Base-by-base conservation (phyloP, 2,329 filamentous ascomycete species). In the Zymoseptoria tritici region DNA sequence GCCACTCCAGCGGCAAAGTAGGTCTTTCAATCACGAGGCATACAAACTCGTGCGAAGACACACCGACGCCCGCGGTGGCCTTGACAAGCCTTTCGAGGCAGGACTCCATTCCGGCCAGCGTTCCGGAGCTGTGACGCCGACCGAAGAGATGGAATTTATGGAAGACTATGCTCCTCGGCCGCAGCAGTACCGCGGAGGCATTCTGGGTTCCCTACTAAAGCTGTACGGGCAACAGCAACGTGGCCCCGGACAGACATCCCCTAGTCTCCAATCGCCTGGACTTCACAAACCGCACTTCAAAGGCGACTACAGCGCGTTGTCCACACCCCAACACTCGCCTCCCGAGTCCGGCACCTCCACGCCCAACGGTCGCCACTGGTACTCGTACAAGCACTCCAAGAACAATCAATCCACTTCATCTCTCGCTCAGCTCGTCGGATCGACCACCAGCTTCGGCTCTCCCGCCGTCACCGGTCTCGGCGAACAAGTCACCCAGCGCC, bases 131-230 rank as follows among this genome's bases (percentile, higher is more conserved):
- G 73, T 76, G 6, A 83, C 80, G 2, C 81, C 79, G 1, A 73
- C 72, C 1, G 72, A 76, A 50, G 77, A 80, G 52, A 70, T 74
- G 49, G 78, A 83, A 51, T 78, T 81, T 21, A 80, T 81, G 54
- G 81, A 83, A 51, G 81, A 83, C 58, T 90, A 89, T 68, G 82
- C 89, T 19, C 84, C 86, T 52, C 79, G 80, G 50, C 89, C 89
- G 4, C 75, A 79, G 21, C 82, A 86, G 63, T 92, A 90, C 71
- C 84, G 86, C 55, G 87, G 86, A 29, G 89, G 90, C 29, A 83
- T 93, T 53, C 77, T 95, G 1, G 85, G 86, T 2, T 87, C 85
- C 0, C 77, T 95, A 0, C 77, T 94, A 55, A 89, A 86, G 72
- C 79, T 91, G 9, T 87, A 90, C 68, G 81, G 84, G 60, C 77